A percentile compares a stretch with the other conserved stretches of the same genome.
Evolutionary conservation across 2,329 filamentous ascomycete species (phyloP).

Genomic region (Fusarium annulatum): DNA sequence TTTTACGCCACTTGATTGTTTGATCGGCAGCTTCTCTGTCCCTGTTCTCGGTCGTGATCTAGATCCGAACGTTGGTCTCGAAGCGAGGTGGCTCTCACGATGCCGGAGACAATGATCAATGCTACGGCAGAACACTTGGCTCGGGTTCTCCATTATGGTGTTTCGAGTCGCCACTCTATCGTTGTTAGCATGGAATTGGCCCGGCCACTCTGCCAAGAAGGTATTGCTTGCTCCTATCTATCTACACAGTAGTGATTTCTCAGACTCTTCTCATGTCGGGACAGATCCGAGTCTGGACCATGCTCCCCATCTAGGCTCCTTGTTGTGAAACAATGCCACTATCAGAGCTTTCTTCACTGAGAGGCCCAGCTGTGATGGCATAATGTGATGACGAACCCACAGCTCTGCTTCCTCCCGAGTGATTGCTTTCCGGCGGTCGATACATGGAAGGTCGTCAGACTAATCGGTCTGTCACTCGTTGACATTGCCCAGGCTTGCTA

Average conservation of each 20-base stretch:
- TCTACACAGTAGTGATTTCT: neutral
- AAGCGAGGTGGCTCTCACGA: neutral
- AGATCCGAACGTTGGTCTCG: slow-evolving; percentile 17
- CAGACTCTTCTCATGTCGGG: slow-evolving; percentile 14
- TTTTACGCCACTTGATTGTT: slow-evolving; percentile 21
- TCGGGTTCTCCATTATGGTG: slow-evolving; percentile 1
- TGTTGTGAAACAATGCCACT: slow-evolving; percentile 41
- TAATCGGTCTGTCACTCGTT: slow-evolving; percentile 24
- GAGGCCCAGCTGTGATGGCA: slow-evolving; percentile 34
- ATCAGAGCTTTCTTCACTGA: slow-evolving; percentile 30
- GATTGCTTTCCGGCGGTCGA: slow-evolving; percentile 15
- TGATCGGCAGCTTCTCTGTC: slow-evolving; percentile 27
- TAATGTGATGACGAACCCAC: slow-evolving; percentile 39
- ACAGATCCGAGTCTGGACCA: slow-evolving; percentile 34
- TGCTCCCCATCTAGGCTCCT: slow-evolving; percentile 33
- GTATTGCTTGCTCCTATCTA: slow-evolving; percentile 8
- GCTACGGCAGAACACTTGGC: neutral
- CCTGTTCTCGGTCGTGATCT: slow-evolving; percentile 9
- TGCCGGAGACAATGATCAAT: neutral
- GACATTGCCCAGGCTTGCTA: neutral
- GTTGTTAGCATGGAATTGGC: slow-evolving; percentile 7
- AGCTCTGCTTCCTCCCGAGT: slow-evolving; percentile 25
- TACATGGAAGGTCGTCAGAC: slow-evolving; percentile 13
- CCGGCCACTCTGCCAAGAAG: slow-evolving; percentile 2
- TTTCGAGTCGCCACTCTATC: slow-evolving; percentile 16